Evolutionary conservation across 139 green algal genomes (phyloP).

Genomic region (Chlamydomonas incerta): DNA sequence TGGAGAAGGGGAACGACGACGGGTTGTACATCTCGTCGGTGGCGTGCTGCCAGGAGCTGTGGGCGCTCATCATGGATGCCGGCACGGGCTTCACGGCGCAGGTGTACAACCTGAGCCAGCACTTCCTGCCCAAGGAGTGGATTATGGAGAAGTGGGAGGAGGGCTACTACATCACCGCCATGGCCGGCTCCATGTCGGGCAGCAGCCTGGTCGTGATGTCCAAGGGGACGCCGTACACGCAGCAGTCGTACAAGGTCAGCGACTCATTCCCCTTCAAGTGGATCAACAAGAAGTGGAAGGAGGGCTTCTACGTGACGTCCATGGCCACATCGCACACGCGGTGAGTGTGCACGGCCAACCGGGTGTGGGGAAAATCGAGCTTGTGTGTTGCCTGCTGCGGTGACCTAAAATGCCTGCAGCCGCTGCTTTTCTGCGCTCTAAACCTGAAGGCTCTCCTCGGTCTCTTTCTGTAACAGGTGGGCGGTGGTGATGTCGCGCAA

Average conservation of each 20-base stretch:
- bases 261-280: conserved; percentile 99
- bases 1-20: conserved; percentile 91
- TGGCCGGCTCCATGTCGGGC: conserved; percentile 89
- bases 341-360: too few species aligned
- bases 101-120: conserved; percentile 84
- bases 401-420: too few species aligned
- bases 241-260: conserved; percentile 99
- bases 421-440: too few species aligned
- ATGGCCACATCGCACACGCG: conserved; percentile 95
- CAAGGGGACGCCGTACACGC: conserved; percentile 98
- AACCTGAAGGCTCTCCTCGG: too few species aligned
- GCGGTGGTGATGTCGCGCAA: conserved; percentile 99
- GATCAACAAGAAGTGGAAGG: conserved; percentile 99
- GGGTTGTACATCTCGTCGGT: conserved; percentile 96
- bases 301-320: conserved; percentile 99
- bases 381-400: too few species aligned
- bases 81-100: conserved; percentile 95
- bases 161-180: conserved; percentile 99
- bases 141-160: conserved; percentile 99
- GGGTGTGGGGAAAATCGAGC: too few species aligned
- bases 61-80: conserved; percentile 86
- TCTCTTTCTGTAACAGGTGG: conserved; percentile 64
- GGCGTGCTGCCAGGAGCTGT: conserved; percentile 97
- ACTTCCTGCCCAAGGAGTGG: conserved; percentile 99
- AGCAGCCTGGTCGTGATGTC: conserved; percentile 92